Evolutionary conservation across 805 yeast species (phyloP).

Genomic region (Lipomyces oligophaga): DNA sequence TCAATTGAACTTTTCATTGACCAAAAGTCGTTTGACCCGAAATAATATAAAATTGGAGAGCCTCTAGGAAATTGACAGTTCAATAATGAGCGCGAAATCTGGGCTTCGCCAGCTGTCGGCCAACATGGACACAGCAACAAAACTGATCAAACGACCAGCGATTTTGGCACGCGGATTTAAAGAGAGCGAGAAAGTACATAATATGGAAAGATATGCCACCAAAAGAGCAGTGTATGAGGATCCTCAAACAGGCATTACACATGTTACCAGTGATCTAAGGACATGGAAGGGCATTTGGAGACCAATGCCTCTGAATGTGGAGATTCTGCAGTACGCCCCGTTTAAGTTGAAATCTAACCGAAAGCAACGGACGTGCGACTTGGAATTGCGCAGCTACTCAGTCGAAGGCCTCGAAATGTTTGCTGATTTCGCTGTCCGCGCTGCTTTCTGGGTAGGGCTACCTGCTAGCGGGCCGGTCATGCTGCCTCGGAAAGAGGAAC

Average conservation of each 20-base stretch:
- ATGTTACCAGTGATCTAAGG: constrained; percentile 9
- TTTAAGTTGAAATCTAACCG: constrained; percentile 60
- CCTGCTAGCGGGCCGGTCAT: constrained; percentile 72
- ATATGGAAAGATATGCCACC: too few species aligned
- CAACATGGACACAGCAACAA: too few species aligned
- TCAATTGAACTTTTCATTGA: too few species aligned
- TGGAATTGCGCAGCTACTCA: constrained; percentile 62
- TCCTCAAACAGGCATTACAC: constrained; percentile 34
- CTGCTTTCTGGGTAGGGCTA: constrained; percentile 84
- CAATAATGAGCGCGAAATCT: too few species aligned
- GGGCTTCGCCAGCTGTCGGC: too few species aligned
- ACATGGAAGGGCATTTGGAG: constrained; percentile 37
- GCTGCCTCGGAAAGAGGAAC: constrained; percentile 67
- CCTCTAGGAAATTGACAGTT: too few species aligned
- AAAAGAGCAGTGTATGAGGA: constrained; percentile 6
- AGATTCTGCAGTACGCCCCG: constrained; percentile 77
- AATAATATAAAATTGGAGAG: too few species aligned
- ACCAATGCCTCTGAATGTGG: constrained; percentile 82
- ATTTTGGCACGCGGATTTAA: too few species aligned
- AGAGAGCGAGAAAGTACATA: too few species aligned
- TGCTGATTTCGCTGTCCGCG: constrained; percentile 81
- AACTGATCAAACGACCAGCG: too few species aligned
- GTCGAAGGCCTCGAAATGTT: constrained; percentile 67
- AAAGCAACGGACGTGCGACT: constrained; percentile 68
- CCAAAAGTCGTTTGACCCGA: too few species aligned